phyloP scores from a whole-genome alignment of 768 basidiomycete genomes.

The Serendipita indica region DNA sequence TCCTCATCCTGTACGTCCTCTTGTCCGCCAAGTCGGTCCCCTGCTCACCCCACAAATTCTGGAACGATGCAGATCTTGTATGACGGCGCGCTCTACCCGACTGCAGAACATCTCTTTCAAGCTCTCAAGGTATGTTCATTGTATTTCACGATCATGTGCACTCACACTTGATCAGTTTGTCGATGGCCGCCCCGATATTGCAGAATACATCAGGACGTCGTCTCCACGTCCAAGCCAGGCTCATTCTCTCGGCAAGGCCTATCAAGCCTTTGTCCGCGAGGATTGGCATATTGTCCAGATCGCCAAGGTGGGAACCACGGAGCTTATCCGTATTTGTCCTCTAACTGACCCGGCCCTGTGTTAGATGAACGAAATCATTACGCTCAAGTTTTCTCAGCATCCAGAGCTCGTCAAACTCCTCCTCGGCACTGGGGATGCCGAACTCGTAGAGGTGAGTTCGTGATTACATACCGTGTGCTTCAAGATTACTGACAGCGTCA shows the following conservation, averaged over 20 bases:
- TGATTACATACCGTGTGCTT: not conserved
- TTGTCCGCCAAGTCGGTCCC: not conserved
- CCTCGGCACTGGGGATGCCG: constrained; percentile 35
- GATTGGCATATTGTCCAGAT: constrained; percentile 47
- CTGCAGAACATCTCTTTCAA: constrained; percentile 61
- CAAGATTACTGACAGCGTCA: not conserved
- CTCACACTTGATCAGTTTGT: constrained; percentile 26
- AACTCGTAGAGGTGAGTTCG: constrained; percentile 22
- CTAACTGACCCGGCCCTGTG: constrained; percentile 2
- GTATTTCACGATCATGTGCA: not conserved
- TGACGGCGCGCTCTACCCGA: constrained; percentile 42
- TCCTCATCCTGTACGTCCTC: not conserved
- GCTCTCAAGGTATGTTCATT: constrained; percentile 34
- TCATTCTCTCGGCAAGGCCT: constrained; percentile 21
- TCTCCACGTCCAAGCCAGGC: constrained; percentile 40
- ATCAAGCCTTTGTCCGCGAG: constrained; percentile 27
- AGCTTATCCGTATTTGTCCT: not conserved
- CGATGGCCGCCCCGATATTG: constrained; percentile 34
- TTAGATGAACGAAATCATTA: constrained; percentile 59
- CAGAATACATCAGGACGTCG: constrained; percentile 46
- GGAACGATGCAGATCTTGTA: constrained; percentile 32
- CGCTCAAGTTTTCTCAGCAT: constrained; percentile 59
- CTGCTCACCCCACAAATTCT: not conserved
- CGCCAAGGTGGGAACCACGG: constrained; percentile 29
- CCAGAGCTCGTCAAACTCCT: constrained; percentile 39